Evolutionary conservation across 441 rosid genomes (phyloP).

Genomic region (Corymbia citriodora): DNA sequence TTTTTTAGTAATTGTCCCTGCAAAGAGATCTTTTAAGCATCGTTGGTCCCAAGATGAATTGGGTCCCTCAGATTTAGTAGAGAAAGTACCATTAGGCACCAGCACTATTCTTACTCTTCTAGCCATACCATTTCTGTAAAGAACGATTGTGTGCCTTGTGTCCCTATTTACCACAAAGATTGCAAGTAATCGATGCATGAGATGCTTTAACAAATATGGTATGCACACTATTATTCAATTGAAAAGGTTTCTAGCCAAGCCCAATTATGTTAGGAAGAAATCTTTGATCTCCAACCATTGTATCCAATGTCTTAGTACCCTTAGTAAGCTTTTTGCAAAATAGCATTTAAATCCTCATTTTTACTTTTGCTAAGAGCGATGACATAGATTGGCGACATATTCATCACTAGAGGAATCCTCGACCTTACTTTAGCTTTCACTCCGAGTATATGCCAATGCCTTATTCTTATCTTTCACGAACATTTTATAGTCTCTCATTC

Average conservation of each 20-base stretch:
- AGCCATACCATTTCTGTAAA: not conserved
- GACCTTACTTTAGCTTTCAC: not conserved
- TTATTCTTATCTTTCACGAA: not conserved
- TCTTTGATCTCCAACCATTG: not conserved
- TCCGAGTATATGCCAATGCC: not conserved
- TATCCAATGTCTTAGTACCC: not conserved
- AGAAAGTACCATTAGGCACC: not conserved
- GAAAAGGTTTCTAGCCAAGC: not conserved
- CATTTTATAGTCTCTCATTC: not conserved
- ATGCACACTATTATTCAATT: not conserved
- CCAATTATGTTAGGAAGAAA: not conserved
- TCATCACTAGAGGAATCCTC: not conserved
- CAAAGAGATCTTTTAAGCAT: not conserved
- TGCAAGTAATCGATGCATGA: not conserved
- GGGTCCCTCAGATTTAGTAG: not conserved
- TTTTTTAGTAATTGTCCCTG: not conserved
- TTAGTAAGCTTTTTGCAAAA: not conserved
- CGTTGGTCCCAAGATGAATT: not conserved
- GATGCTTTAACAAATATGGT: not conserved
- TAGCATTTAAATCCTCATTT: not conserved
- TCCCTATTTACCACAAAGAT: not conserved
- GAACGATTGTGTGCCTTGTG: not conserved
- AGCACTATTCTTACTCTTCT: not conserved
- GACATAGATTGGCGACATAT: not conserved
- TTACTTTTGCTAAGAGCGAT: not conserved